Base-by-base conservation (phyloP, 1,284 basidiomycete species). In the Gymnopus androsaceus region DNA sequence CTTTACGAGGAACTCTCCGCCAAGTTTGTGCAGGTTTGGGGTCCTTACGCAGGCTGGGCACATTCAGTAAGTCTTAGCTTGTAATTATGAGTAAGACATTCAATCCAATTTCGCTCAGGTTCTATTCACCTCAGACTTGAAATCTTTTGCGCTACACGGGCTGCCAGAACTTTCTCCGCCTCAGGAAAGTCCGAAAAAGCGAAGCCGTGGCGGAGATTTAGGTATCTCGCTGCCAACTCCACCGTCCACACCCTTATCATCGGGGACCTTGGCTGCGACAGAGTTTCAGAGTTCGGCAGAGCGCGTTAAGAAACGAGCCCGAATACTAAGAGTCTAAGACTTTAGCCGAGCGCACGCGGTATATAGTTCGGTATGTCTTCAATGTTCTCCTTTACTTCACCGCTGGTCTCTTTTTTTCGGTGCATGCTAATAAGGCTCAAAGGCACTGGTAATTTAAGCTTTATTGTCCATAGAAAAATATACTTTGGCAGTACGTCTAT, bases 1-100 rank as follows among this genome's bases (percentile, higher is more conserved):
- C 68, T 94, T 11, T 95, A 95, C 66, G 85, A 88, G 12, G 86
- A 88, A 62, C 82, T 94, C 14, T 90, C 82, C 62, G 67, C 67
- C 3, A 90, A 84, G 65, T 73, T 97, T 1, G 66, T 76, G 0
- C 68, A 73, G 1, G 77, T 86, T 1, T 96, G 94, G 94, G 93
- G 92, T 8, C 78, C 85, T 1, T 85, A 90, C 67, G 94, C 93
- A 4, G 95, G 95, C 4, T 96, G 94, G 94, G 90, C 90, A 1
- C 95, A 98, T 69, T 89, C 92, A 2, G 93, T 95, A 60, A 55
- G 78, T 40, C 44, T n/a, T n/a, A n/a, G n/a, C n/a, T n/a, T n/a
- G n/a, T n/a, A n/a, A n/a, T n/a, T n/a, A n/a, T n/a, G n/a, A n/a
- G n/a, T 21, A 40, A 33, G 30, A 42, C 14, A 37, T 25, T 11